Conservation (phyloP, 1,284 basidiomycete species). For the Somion occarium region DNA sequence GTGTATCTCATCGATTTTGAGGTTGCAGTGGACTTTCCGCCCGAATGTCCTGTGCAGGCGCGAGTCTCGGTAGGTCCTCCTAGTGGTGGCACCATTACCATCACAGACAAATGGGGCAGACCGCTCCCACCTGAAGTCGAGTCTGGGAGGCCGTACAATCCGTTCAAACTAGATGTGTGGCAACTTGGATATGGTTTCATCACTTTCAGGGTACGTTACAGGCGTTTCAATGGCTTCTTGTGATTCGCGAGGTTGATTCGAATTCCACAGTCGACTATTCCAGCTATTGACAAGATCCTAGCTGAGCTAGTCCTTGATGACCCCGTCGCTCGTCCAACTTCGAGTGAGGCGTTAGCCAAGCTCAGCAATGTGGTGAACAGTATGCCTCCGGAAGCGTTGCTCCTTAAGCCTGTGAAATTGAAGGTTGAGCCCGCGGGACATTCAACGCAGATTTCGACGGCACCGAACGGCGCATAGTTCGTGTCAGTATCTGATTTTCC, state of each 20-base stretch:
- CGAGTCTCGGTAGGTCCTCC: not conserved
- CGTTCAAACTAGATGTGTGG: not conserved
- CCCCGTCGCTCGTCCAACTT: not conserved
- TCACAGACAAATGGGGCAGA: not conserved
- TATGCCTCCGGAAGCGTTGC: not conserved
- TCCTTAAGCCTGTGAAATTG: no score
- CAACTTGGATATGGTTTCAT: not conserved
- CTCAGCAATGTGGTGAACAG: not conserved
- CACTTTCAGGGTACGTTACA: not conserved
- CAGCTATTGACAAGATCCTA: not conserved
- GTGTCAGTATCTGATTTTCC: no score
- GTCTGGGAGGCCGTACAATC: not conserved
- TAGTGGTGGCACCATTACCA: not conserved
- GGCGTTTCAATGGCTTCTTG: no score
- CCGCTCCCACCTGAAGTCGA: not conserved
- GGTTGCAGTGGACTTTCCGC: constrained; percentile 20
- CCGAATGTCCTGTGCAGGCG: not conserved
- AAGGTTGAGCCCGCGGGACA: no score
- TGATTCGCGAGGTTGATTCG: no score
- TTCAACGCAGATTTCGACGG: no score
- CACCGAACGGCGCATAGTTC: no score
- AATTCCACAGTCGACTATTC: not conserved
- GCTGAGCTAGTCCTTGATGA: not conserved
- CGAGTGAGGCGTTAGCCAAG: not conserved
- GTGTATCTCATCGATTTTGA: constrained; percentile 28